Percentiles rank a stretch among this genome's conserved stretches.
These are phyloP conservation scores for Dendrocalamus latiflorus DNA, from an alignment of 202 grass and related monocot species.

Conservation along the genomic window DNA sequence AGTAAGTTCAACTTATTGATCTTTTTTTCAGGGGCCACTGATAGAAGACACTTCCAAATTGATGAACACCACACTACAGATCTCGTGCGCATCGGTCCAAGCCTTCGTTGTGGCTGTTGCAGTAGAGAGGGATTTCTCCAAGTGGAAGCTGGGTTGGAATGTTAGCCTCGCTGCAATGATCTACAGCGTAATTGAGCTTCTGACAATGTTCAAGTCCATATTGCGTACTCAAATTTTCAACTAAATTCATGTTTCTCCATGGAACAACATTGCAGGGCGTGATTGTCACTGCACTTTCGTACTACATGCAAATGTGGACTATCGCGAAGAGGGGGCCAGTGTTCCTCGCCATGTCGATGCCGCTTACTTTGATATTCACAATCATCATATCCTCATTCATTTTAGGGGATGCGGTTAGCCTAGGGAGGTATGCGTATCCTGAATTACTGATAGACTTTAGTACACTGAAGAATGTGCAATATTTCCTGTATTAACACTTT, in stretches of 20 bases:
- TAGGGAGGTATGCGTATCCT: conserved; percentile 43
- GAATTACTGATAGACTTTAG: not conserved
- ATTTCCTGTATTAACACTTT: not conserved
- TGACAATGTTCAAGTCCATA: not conserved
- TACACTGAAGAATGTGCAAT: not conserved
- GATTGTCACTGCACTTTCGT: conserved; percentile 38
- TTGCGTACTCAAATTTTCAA: not conserved
- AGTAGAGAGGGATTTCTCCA: conserved; percentile 61
- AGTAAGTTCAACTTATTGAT: not conserved
- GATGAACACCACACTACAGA: conserved; percentile 62
- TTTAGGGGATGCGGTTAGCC: conserved; percentile 57
- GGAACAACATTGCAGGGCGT: conserved; percentile 42
- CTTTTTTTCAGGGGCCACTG: conserved; percentile 40
- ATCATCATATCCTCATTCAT: conserved; percentile 46
- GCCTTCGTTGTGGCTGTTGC: conserved; percentile 58
- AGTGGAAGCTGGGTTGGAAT: conserved; percentile 70
- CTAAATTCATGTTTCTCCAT: not conserved
- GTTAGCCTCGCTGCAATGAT: conserved; percentile 42
- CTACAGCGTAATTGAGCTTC: conserved; percentile 40
- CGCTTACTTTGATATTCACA: conserved; percentile 56
- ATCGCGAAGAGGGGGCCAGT: conserved; percentile 72
- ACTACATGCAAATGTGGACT: conserved; percentile 76
- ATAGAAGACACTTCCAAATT: conserved; percentile 76
- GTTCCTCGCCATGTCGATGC: conserved; percentile 62
- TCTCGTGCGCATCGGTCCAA: conserved; percentile 62